A percentile compares a stretch with the other conserved stretches of the same genome.
These are phyloP conservation scores for Pichia sp. DNA, from an alignment of 1,139 yeast genomes.

Conservation along the genomic window DNA sequence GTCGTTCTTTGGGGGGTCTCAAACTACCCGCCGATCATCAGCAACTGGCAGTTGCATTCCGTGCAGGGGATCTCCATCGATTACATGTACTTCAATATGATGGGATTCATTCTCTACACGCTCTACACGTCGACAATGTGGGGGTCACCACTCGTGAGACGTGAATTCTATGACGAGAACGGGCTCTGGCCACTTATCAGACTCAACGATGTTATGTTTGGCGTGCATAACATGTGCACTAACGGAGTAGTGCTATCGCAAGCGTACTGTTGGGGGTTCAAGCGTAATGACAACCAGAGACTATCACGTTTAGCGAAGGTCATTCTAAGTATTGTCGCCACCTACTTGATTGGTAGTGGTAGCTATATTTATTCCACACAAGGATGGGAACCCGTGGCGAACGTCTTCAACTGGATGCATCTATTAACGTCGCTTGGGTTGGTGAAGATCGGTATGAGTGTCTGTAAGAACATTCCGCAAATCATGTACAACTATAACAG, in stretches of 20 bases:
- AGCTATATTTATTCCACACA: conserved; percentile 14
- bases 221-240: conserved; percentile 22
- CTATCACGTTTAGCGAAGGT: conserved; percentile 18
- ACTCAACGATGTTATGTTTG: conserved; percentile 26
- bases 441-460: conserved; percentile 41
- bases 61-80: conserved; percentile 29
- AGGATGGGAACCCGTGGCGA: conserved; percentile 8
- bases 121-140: conserved; percentile 21
- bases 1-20: conserved; percentile 26
- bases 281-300: conserved; percentile 25
- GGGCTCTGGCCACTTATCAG: conserved; percentile 24
- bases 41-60: conserved; percentile 23
- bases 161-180: conserved; percentile 22
- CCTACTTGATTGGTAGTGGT: conserved; percentile 12
- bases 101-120: conserved; percentile 26
- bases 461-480: conserved; percentile 47
- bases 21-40: conserved; percentile 25
- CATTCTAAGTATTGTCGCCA: conserved; percentile 13
- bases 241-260: conserved; percentile 24
- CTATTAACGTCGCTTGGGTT: conserved; percentile 31
- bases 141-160: conserved; percentile 18
- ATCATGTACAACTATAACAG: conserved; percentile 42
- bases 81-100: conserved; percentile 26
- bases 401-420: conserved; percentile 24
- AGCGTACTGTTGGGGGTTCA: conserved; percentile 26